Conservation (phyloP, 2,329 filamentous ascomycete species). For the Lachnellula hyalina region DNA sequence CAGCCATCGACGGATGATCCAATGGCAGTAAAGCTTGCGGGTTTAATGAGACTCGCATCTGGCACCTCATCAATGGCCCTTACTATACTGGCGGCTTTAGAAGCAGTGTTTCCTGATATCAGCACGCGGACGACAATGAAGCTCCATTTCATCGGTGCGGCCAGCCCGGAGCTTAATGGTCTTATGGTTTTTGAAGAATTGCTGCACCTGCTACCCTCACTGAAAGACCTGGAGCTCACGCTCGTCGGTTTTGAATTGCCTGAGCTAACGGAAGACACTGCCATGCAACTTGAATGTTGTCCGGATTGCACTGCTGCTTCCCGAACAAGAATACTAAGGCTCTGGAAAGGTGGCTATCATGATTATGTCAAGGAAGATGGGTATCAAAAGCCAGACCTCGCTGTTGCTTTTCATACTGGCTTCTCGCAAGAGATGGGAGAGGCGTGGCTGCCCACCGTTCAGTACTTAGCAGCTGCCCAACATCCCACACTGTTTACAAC, state of each 20-base stretch:
- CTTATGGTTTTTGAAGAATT: conserved; percentile 17
- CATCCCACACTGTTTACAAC: conserved; percentile 17
- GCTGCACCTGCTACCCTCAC: conserved; percentile 13
- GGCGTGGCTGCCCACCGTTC: conserved; percentile 12
- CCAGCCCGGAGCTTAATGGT: conserved; percentile 7
- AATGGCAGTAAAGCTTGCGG: neutral
- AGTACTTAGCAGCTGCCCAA: conserved; percentile 3
- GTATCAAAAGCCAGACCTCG: conserved; percentile 13
- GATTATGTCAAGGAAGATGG: conserved; percentile 1
- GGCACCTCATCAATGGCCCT: conserved; percentile 13
- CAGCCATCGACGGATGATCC: neutral
- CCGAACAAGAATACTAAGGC: neutral
- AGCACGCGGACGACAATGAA: conserved; percentile 1
- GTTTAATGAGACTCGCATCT: conserved; percentile 3
- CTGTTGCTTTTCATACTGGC: conserved; percentile 16
- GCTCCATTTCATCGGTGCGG: conserved; percentile 18
- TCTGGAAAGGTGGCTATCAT: conserved; percentile 15
- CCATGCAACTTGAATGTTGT: conserved; percentile 10
- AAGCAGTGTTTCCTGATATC: conserved; percentile 9
- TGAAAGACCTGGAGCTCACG: conserved; percentile 2
- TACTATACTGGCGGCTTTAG: conserved; percentile 16
- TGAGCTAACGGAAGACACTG: neutral
- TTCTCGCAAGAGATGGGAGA: conserved; percentile 8
- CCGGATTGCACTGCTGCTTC: conserved; percentile 3
- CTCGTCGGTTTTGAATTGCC: conserved; percentile 14